phyloP scores from a whole-genome alignment of 305 asterid species.

The Fraxinus floribunda region DNA sequence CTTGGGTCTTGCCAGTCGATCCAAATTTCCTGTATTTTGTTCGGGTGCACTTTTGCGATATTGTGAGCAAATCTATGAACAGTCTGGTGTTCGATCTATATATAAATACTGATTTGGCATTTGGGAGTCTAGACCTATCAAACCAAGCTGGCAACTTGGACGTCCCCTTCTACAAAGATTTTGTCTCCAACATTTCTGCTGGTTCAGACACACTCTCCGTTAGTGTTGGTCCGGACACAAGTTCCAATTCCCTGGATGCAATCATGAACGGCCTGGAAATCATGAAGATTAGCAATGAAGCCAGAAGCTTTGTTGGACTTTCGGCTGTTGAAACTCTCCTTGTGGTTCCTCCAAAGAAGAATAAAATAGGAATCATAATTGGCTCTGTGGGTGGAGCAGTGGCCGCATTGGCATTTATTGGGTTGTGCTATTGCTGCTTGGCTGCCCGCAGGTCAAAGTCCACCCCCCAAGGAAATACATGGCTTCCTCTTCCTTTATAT shows the following conservation, averaged over 20 bases:
- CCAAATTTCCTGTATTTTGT: constrained; percentile 68
- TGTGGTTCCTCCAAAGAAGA: constrained; percentile 45
- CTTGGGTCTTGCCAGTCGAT: constrained; percentile 91
- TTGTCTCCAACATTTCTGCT: constrained; percentile 46
- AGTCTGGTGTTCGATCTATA: constrained; percentile 69
- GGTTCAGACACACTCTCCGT: constrained; percentile 60
- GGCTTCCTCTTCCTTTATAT: constrained; percentile 86
- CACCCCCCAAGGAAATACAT: constrained; percentile 56
- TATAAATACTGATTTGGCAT: constrained; percentile 65
- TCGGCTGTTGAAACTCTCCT: constrained; percentile 63
- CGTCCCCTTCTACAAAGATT: constrained; percentile 73
- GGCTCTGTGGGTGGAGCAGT: constrained; percentile 58
- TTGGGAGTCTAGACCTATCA: constrained; percentile 65
- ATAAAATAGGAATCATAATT: constrained; percentile 41
- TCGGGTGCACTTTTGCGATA: constrained; percentile 90
- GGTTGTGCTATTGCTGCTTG: constrained; percentile 64
- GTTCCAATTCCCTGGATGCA: constrained; percentile 55
- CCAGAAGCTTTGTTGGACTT: constrained; percentile 72
- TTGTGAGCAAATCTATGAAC: constrained; percentile 74
- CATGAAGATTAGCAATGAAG: constrained; percentile 92
- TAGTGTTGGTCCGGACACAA: constrained; percentile 82
- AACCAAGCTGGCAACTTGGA: constrained; percentile 61
- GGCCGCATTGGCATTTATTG: constrained; percentile 50
- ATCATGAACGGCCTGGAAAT: constrained; percentile 91
- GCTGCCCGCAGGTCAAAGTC: constrained; percentile 64